These are phyloP conservation scores for Aphanoascus verrucosus DNA, from an alignment of 2,329 filamentous ascomycete species.

Conservation along the genomic window DNA sequence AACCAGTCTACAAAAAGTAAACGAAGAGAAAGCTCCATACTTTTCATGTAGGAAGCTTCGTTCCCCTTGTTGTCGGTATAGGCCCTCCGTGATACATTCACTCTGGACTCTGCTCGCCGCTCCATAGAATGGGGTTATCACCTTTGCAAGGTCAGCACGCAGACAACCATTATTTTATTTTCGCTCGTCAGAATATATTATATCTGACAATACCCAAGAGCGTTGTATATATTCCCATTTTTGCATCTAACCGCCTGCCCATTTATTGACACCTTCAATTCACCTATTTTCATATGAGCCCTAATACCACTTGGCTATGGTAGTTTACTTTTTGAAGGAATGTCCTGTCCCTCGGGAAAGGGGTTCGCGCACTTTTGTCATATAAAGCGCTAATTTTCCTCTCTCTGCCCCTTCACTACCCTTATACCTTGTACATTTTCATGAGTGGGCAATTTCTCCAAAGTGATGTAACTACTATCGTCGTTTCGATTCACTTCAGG, in stretches of 20 bases:
- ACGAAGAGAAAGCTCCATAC: slow-evolving; percentile 40
- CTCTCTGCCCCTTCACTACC: neutral
- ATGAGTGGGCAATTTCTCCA: neutral
- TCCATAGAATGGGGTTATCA: neutral
- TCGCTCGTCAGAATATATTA: neutral
- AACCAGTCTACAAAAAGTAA: slow-evolving; percentile 31
- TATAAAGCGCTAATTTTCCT: neutral
- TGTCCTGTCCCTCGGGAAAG: neutral
- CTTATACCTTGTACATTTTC: neutral
- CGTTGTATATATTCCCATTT: no score
- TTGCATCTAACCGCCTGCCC: neutral
- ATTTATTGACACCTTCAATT: neutral
- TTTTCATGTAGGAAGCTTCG: slow-evolving; percentile 31
- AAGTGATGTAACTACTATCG: neutral
- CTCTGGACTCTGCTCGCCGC: neutral
- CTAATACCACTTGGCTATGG: neutral
- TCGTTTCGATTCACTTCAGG: neutral
- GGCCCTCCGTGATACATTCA: neutral
- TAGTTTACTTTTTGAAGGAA: neutral
- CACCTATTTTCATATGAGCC: no score
- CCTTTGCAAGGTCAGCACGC: neutral
- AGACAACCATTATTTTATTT: neutral
- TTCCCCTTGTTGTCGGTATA: no score
- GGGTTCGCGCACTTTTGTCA: neutral
- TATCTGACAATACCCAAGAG: no score